phyloP scores from a whole-genome alignment of 176 grass and related monocot species.

The Aechmea fasciata region DNA sequence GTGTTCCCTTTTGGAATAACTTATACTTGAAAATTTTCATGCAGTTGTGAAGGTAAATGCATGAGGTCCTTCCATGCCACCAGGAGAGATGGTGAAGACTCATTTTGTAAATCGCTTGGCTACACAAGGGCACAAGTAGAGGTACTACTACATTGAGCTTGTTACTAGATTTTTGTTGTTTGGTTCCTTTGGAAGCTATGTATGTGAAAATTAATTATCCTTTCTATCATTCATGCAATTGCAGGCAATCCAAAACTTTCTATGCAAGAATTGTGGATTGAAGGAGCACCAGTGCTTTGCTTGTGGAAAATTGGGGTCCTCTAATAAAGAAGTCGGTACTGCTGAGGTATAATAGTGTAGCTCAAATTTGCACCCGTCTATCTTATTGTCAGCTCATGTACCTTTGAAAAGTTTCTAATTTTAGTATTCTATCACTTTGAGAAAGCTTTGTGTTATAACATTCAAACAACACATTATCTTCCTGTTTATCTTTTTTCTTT shows the following conservation, averaged over 20 bases:
- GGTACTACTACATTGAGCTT: slow-evolving; percentile 25
- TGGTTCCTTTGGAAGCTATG: slow-evolving; percentile 21
- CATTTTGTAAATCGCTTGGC: slow-evolving; percentile 56
- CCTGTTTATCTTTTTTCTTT: too few species aligned
- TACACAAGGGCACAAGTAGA: slow-evolving; percentile 48
- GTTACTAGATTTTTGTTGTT: not conserved
- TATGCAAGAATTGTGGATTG: not conserved
- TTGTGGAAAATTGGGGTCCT: slow-evolving; percentile 3
- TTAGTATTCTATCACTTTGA: too few species aligned
- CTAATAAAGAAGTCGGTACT: not conserved
- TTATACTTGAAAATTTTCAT: not conserved
- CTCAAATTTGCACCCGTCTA: too few species aligned
- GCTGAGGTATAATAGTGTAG: not conserved
- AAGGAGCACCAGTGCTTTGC: not conserved
- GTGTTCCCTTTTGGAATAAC: slow-evolving; percentile 2
- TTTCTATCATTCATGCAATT: slow-evolving; percentile 15
- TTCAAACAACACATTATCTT: too few species aligned
- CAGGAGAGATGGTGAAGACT: slow-evolving; percentile 46
- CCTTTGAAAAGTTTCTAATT: too few species aligned
- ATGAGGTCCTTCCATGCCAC: slow-evolving; percentile 96
- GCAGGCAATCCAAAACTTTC: slow-evolving; percentile 43
- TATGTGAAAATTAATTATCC: slow-evolving; percentile 15
- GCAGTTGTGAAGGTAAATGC: slow-evolving; percentile 87
- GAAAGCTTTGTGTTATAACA: too few species aligned
- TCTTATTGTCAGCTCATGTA: too few species aligned